A percentile compares a stretch with the other conserved stretches of the same genome.
Evolutionary conservation across 352 stramenopile genomes (phyloP).

Genomic region (Aphanomyces invadans): DNA sequence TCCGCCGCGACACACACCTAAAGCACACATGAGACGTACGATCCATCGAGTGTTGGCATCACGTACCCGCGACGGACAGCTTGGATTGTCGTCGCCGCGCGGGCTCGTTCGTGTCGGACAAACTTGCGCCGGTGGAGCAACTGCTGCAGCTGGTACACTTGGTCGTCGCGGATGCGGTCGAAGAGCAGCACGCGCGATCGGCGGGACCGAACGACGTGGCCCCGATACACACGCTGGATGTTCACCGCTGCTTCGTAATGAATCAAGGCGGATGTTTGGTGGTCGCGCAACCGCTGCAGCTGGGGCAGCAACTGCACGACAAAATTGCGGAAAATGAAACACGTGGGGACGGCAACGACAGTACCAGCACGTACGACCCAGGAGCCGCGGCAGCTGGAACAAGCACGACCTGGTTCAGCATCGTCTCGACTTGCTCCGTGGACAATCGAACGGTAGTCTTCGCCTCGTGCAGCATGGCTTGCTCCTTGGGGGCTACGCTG

Average conservation of each 20-base stretch:
- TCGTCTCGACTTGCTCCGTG: slow-evolving; percentile 1
- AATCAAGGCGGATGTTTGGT: background rate
- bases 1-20: background rate
- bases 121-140: background rate
- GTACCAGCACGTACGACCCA: background rate
- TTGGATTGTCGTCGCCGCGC: slow-evolving; percentile 10
- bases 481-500: slow-evolving; percentile 4
- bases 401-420: slow-evolving; percentile 2
- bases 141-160: slow-evolving; percentile 3
- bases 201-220: slow-evolving; percentile 4
- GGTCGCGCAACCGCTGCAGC: background rate
- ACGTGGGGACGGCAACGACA: too few species aligned
- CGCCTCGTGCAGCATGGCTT: background rate
- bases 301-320: background rate
- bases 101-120: background rate
- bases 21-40: too few species aligned
- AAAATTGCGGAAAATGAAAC: too few species aligned
- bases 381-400: background rate
- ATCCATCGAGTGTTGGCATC: background rate
- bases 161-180: background rate
- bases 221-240: slow-evolving; percentile 18
- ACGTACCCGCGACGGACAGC: background rate
- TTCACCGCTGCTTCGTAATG: slow-evolving; percentile 18
- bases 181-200: background rate
- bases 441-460: background rate